Evolutionary conservation across 495 filamentous ascomycete genomes (phyloP).

Genomic region (Neurospora intermedia): DNA sequence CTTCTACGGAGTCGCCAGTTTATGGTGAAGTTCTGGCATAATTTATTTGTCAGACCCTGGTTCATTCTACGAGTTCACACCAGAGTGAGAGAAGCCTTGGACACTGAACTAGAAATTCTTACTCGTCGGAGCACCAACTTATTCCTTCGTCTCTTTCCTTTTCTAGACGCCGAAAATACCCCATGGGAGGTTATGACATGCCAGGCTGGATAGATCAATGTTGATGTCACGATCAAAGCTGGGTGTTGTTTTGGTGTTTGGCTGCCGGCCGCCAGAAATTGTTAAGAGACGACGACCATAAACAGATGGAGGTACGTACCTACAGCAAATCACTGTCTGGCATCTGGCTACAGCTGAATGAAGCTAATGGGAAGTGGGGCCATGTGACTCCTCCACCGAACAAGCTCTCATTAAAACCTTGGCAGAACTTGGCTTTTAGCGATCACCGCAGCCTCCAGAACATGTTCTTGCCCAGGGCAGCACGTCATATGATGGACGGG

Average conservation of each 20-base stretch:
- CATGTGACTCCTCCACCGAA: neutral
- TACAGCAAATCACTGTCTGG: neutral
- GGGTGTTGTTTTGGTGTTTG: neutral
- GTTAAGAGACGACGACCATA: neutral
- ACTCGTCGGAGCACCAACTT: neutral
- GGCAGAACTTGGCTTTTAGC: neutral
- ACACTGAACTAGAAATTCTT: neutral
- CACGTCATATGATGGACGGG: neutral
- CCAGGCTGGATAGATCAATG: neutral
- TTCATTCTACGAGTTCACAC: neutral
- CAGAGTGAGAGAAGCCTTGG: neutral
- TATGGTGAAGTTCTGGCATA: neutral
- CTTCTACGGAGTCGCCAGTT: neutral
- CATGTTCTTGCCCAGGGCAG: neutral
- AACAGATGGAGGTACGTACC: neutral
- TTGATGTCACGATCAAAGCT: neutral
- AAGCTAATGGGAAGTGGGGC: neutral
- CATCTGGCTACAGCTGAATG: neutral
- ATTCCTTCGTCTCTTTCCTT: neutral
- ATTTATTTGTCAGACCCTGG: neutral
- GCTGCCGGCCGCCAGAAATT: neutral
- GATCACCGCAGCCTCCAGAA: neutral
- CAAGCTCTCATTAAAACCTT: neutral
- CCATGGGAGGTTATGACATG: neutral
- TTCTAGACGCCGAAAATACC: neutral